phyloP scores from a whole-genome alignment of 2,329 filamentous ascomycete species.

The Neophaeococcomyces mojaviensis region DNA sequence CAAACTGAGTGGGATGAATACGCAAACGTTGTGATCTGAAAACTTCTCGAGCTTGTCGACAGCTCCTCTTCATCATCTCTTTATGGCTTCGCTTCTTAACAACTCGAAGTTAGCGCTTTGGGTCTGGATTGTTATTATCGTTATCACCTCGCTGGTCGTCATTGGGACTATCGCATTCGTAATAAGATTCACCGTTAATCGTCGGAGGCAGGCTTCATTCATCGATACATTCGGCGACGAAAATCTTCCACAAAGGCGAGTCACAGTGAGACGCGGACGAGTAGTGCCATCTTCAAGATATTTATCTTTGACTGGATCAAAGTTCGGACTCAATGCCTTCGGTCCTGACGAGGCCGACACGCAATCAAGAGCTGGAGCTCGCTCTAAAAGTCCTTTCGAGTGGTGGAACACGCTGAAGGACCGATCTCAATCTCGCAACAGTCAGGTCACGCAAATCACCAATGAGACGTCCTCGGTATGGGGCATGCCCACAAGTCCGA shows the following conservation, averaged over 20 bases:
- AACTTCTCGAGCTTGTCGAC: neutral
- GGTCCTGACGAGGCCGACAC: conserved; percentile 18
- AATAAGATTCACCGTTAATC: conserved; percentile 14
- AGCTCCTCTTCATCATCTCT: conserved; percentile 7
- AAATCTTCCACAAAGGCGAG: conserved; percentile 18
- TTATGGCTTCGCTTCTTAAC: conserved; percentile 21
- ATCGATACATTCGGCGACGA: conserved; percentile 13
- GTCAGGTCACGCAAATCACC: conserved; percentile 1
- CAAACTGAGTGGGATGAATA: too few relatives aligned
- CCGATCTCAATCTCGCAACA: conserved; percentile 3
- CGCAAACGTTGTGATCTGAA: too few relatives aligned
- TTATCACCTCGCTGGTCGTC: conserved; percentile 24
- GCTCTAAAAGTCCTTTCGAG: conserved; percentile 22
- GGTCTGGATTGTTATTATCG: conserved; percentile 22
- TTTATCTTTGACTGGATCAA: conserved; percentile 24
- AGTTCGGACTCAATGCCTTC: conserved; percentile 21
- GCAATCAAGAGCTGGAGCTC: conserved; percentile 11
- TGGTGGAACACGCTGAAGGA: conserved; percentile 23
- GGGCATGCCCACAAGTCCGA: neutral
- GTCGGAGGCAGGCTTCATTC: conserved; percentile 10
- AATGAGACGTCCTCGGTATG: conserved; percentile 2
- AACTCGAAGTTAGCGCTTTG: conserved; percentile 20
- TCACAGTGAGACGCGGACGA: conserved; percentile 21
- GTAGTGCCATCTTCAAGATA: conserved; percentile 22
- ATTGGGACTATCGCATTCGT: conserved; percentile 12